Base-by-base conservation (phyloP, 139 green algal species). In the Chlamydomonas eustigma region DNA sequence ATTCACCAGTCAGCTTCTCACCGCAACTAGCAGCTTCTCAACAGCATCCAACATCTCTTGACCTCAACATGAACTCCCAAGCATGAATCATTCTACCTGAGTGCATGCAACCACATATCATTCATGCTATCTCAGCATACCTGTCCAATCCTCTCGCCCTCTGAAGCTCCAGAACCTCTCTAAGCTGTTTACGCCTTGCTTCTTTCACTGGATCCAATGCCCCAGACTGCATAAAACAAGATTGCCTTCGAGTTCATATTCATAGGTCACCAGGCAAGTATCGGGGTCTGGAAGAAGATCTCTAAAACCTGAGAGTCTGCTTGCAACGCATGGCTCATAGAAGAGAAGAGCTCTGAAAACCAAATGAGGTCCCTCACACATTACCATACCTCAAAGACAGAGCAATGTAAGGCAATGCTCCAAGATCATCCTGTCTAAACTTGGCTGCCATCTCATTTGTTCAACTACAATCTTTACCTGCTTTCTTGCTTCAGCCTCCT, bases 101-200 rank as follows among this genome's bases (percentile, higher is more conserved):
- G 12, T 18, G 12, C 44, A 12, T 18, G 12, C 44, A 12, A 12
- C 25, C 44, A 12, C 44, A 12, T 58, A 18, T 30, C 37, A 44
- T 72, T 39, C 1, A 58, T 37, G 38, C 65, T 24, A 22, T 50
- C 3, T 30, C 64, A 38, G 30, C 74, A 3, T 71, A 66, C 74
- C 70, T 71, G 50, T 73, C 78, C 30, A 83, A 67, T 39, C 84
- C 84, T 51, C 83, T 71, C 1, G 52, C 78, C 37, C 75, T 65
- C 78, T 89, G 84, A 73, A 64, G 69, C 58, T 77, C 64, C 64
- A 89, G 79, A 4, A 89, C 63, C 63, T 84, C 81, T 37, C 73
- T 37, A 38, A 89, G 76, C 28, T 68, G 73, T 30, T 63, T 32
- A 50, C 63, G 34, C 66, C 71, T 50, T 50, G 80, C 74, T 31